These are phyloP conservation scores for Schwanniomyces sp. DNA, from an alignment of 805 yeast species.

Conservation along the genomic window DNA sequence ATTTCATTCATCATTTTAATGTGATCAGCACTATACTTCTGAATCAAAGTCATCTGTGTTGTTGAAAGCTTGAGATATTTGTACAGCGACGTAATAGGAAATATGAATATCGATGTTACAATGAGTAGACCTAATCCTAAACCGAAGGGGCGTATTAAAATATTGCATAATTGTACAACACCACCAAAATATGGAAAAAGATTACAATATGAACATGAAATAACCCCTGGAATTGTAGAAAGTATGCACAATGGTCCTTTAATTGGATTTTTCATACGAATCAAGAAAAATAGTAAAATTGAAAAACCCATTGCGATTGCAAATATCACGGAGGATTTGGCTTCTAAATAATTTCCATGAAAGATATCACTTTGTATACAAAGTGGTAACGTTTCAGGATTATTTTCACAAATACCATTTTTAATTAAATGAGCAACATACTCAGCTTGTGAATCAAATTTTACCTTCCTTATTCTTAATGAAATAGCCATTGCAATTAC, in stretches of 20 bases:
- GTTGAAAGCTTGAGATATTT: slow-evolving; percentile 10
- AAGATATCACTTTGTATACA: slow-evolving; percentile 21
- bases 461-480: slow-evolving; percentile 20
- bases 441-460: slow-evolving; percentile 19
- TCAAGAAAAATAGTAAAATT: slow-evolving; percentile 21
- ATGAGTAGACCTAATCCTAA: slow-evolving; percentile 21
- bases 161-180: slow-evolving; percentile 11
- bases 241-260: slow-evolving; percentile 17
- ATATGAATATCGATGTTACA: slow-evolving; percentile 16
- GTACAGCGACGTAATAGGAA: slow-evolving; percentile 26
- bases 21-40: slow-evolving; percentile 16
- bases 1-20: slow-evolving; percentile 19
- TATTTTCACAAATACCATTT: slow-evolving; percentile 25
- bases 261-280: slow-evolving; percentile 15
- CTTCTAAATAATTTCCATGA: slow-evolving; percentile 24
- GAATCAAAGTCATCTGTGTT: slow-evolving; percentile 12
- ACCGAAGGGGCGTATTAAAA: slow-evolving; percentile 23
- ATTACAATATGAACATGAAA: slow-evolving; percentile 22
- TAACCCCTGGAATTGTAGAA: slow-evolving; percentile 20
- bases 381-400: slow-evolving; percentile 6
- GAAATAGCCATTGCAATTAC: slow-evolving; percentile 24
- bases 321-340: slow-evolving; percentile 19
- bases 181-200: slow-evolving; percentile 28
- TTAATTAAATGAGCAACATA: slow-evolving; percentile 11
- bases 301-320: slow-evolving; percentile 22